Evolutionary conservation across 2,329 filamentous ascomycete species (phyloP).

Genomic region (Colletotrichum orbiculare): DNA sequence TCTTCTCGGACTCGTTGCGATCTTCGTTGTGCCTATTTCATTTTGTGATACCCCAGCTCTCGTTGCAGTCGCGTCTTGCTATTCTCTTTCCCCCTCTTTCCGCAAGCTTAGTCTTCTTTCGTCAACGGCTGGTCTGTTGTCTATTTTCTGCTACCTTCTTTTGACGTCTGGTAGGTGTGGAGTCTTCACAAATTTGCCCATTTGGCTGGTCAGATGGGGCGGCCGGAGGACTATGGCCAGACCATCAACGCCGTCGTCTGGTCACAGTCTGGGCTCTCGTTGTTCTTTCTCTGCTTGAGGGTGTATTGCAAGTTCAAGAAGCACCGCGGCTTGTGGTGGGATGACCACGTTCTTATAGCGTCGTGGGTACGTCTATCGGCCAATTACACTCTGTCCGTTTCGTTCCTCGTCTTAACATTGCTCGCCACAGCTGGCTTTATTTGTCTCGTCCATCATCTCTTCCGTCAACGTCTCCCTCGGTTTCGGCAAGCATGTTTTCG

Average conservation of each 20-base stretch:
- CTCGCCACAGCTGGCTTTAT: conserved; percentile 12
- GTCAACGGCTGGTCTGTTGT: conserved; percentile 23
- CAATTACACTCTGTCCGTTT: neutral
- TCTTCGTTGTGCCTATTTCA: conserved; percentile 15
- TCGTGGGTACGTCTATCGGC: conserved; percentile 40
- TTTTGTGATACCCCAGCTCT: conserved; percentile 7
- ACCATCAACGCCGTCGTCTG: conserved; percentile 36
- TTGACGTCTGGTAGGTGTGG: conserved; percentile 5
- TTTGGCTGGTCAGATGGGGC: conserved; percentile 30
- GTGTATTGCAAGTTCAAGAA: conserved; percentile 41
- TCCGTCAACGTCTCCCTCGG: conserved; percentile 29
- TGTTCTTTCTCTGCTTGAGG: conserved; percentile 39
- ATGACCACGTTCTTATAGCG: conserved; percentile 42
- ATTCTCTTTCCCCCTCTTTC: neutral
- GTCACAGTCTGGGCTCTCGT: conserved; percentile 37
- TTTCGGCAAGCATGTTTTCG: conserved; percentile 37
- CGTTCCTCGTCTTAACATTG: neutral
- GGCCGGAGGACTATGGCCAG: conserved; percentile 30
- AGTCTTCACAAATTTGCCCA: neutral
- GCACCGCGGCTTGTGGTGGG: conserved; percentile 43
- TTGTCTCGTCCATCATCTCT: conserved; percentile 8
- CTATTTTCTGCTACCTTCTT: neutral
- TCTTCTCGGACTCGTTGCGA: neutral
- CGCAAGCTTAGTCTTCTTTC: neutral
- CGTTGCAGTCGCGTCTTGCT: conserved; percentile 1